Evolutionary conservation across 345 rosid genomes (phyloP).

Genomic region (Camelina neglecta): DNA sequence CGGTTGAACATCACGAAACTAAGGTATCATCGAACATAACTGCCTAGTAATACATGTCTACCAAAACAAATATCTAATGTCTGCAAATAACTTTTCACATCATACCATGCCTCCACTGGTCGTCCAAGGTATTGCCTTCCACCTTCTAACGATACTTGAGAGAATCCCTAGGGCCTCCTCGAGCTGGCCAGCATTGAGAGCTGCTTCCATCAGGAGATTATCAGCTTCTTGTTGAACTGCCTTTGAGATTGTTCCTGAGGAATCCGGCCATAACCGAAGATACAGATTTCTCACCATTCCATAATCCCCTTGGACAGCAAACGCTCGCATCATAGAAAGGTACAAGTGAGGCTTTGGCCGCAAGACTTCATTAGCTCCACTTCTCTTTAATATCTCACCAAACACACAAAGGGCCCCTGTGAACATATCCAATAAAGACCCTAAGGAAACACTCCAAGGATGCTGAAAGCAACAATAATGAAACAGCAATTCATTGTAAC

Average conservation of each 20-base stretch:
- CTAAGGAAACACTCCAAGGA: slow-evolving; percentile 7
- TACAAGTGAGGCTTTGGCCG: slow-evolving; percentile 80
- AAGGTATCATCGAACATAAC: slow-evolving; percentile 16
- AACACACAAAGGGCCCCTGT: slow-evolving; percentile 74
- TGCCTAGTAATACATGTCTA: slow-evolving; percentile 3
- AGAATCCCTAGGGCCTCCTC: slow-evolving; percentile 58
- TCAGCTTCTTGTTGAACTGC: slow-evolving; percentile 70
- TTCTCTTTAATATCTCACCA: slow-evolving; percentile 73
- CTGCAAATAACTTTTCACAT: slow-evolving; percentile 16
- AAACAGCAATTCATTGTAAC: slow-evolving; percentile 28
- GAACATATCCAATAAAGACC: slow-evolving; percentile 32
- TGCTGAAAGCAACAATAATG: slow-evolving; percentile 12
- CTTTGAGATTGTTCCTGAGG: slow-evolving; percentile 61
- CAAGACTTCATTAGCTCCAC: slow-evolving; percentile 52
- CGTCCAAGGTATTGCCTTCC: slow-evolving; percentile 79
- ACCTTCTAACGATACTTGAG: slow-evolving; percentile 52
- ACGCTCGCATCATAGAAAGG: slow-evolving; percentile 80
- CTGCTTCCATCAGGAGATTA: slow-evolving; percentile 86
- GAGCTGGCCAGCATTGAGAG: slow-evolving; percentile 74
- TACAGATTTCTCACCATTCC: slow-evolving; percentile 61
- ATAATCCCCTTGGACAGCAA: slow-evolving; percentile 62
- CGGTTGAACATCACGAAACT: slow-evolving; percentile 21
- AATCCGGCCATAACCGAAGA: slow-evolving; percentile 68
- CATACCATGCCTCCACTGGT: slow-evolving; percentile 82
- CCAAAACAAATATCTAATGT: slow-evolving; percentile 7